Base-by-base conservation (phyloP, 768 basidiomycete genomes). In the Filobasidium floriforme region DNA sequence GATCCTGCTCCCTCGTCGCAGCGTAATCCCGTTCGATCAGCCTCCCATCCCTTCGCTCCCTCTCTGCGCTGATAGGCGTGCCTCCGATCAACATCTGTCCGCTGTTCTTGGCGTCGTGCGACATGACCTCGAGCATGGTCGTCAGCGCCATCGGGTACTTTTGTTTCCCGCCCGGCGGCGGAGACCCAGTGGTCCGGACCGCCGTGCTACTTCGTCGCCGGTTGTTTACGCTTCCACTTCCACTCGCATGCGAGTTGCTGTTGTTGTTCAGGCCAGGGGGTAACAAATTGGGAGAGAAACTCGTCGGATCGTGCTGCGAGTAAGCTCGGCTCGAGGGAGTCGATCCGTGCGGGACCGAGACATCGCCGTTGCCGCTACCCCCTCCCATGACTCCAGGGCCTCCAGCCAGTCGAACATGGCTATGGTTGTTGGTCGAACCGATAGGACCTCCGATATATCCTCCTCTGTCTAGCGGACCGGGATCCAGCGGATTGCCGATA, bases 101-200 rank as follows among this genome's bases (percentile, higher is more conserved):
- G 43, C 32, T 37, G 32, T 64, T 37, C 57, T 65, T 57, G 22
- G 54, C 41, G 37, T 60, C 60, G 19, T 60, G 18, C 1, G 11
- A 19, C 61, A 67, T 67, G 41, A 49, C 41, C 22, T 68, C 67
- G 29, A 68, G 37, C 28, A 68, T 61, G 41, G 62, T 54, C 22
- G 62, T 60, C 28, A 68, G 41, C n/a, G 67, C 55, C 67, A 68
- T 68, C 11, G 62, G 51, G 22, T 63, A 49, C n/a, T 49, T 14
- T 49, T 49, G 46, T 49, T 49, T 49, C 46, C 18, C 15, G 7
- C 22, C 60, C 4, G 40, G 57, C 19, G 19, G 57, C 3, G 32
- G 32, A 37, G 32, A 37, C 32, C 32, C 32, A 4, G 32, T 37
- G 3, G 32, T 37, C 32, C 32, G 32, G 32, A 37, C 9, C 32